Conservation (phyloP, 73 alveolate species). For the Stentor roeselii region DNA sequence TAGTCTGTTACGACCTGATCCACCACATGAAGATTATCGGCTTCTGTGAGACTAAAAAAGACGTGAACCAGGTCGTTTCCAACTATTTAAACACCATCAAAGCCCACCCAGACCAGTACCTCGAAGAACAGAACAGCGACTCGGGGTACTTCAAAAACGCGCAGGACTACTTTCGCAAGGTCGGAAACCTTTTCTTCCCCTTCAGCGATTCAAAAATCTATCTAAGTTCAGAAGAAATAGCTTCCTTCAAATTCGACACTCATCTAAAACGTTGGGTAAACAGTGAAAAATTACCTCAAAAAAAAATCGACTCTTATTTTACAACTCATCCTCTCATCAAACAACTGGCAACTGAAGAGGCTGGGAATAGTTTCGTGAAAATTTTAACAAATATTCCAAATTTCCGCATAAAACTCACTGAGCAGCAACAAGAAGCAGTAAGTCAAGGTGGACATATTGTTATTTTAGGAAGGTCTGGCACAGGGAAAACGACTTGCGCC, state of each 20-base stretch:
- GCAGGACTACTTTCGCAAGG: background rate
- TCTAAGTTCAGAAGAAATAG: background rate
- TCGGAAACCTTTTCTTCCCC: background rate
- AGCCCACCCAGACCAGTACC: background rate
- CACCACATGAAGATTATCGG: background rate
- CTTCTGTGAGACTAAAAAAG: background rate
- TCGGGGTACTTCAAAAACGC: background rate
- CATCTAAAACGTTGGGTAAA: background rate
- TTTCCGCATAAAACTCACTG: background rate
- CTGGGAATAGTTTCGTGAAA: background rate
- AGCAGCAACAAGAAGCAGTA: conserved; percentile 38
- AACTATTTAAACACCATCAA: background rate
- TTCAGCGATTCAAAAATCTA: background rate
- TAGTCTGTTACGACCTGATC: background rate
- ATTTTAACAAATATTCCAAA: background rate
- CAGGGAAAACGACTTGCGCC: conserved; percentile 77
- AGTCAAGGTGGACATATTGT: conserved; percentile 34
- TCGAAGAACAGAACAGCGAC: background rate
- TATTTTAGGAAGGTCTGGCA: conserved; percentile 69
- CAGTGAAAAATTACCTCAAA: background rate
- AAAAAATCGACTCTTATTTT: background rate
- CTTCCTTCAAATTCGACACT: background rate
- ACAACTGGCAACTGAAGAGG: background rate
- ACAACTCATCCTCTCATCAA: background rate
- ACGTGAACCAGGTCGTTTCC: background rate